Base-by-base conservation (phyloP, 2,329 filamentous ascomycete genomes). In the Diaporthe ampelina region DNA sequence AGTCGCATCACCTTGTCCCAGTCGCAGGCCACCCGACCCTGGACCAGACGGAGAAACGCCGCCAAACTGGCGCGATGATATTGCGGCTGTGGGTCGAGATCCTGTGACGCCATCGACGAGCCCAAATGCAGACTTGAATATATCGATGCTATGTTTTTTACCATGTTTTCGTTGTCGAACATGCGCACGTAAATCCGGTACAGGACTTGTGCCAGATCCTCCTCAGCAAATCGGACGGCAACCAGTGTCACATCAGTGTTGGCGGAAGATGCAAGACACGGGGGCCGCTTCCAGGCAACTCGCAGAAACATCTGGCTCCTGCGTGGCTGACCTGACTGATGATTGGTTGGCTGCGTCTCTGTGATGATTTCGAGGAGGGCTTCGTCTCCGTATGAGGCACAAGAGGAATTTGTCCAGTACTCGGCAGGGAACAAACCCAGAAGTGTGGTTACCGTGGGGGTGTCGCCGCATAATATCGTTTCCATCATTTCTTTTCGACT, bases 321-420 rank as follows among this genome's bases (percentile, higher is more conserved):
- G n/a, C n/a, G n/a, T n/a, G n/a, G n/a, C n/a, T n/a, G n/a, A n/a
- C n/a, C n/a, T n/a, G n/a, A n/a, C n/a, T n/a, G n/a, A n/a, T n/a
- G n/a, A n/a, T n/a, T n/a, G n/a, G n/a, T n/a, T n/a, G n/a, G n/a
- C n/a, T n/a, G n/a, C n/a, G n/a, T n/a, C n/a, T n/a, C n/a, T n/a
- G n/a, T n/a, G n/a, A n/a, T n/a, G n/a, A n/a, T n/a, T n/a, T n/a
- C n/a, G n/a, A n/a, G n/a, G n/a, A n/a, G n/a, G n/a, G n/a, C 11
- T 29, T 54, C 52, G 24, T 54, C 52, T 54, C 52, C 52, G 13
- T 54, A 29, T 29, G 52, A 54, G 24, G 29, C n/a, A 54, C 52
- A 54, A 29, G 52, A 54, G n/a, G 52, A 24, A 54, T 54, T 54
- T 15, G 52, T 54, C 52, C 52, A 54, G 52, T 54, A 54, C 17